These are phyloP conservation scores for Xylaria castorea DNA, from an alignment of 495 filamentous ascomycete genomes.

Conservation along the genomic window DNA sequence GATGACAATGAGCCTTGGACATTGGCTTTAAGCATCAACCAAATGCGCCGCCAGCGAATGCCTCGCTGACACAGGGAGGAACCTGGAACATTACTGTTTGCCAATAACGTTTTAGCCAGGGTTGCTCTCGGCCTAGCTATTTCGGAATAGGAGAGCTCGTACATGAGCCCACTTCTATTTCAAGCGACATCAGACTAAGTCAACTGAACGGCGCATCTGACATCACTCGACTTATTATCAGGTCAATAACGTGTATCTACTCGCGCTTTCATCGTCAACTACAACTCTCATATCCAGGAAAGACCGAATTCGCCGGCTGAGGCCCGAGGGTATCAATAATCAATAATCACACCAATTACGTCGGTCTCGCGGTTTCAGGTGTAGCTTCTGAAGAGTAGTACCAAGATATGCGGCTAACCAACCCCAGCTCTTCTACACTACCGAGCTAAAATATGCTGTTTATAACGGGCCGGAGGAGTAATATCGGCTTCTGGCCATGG, in stretches of 20 bases:
- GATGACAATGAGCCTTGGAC: neutral
- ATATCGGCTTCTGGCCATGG: neutral
- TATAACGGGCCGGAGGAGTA: conserved; percentile 2
- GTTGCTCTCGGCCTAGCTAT: conserved; percentile 15
- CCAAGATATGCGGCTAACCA: conserved; percentile 1
- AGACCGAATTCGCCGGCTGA: conserved; percentile 7
- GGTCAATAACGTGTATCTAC: conserved; percentile 1
- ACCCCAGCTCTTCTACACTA: conserved; percentile 13
- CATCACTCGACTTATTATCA: conserved; percentile 14
- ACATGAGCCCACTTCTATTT: conserved; percentile 23
- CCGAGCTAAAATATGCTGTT: conserved; percentile 1
- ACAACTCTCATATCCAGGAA: neutral
- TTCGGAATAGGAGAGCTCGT: conserved; percentile 22
- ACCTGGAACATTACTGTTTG: conserved; percentile 19
- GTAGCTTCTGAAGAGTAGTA: neutral
- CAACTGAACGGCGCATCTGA: conserved; percentile 8
- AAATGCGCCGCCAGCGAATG: conserved; percentile 17
- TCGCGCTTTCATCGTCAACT: neutral
- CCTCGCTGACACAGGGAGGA: conserved; percentile 12
- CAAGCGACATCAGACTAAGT: conserved; percentile 11
- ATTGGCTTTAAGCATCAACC: conserved; percentile 11
- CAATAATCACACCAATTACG: conserved; percentile 1
- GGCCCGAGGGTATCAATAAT: neutral
- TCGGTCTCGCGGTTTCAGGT: conserved; percentile 10
- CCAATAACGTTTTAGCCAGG: conserved; percentile 5